Evolutionary conservation across 805 yeast species (phyloP).

Genomic region (Saccharomycopsis microspora): DNA sequence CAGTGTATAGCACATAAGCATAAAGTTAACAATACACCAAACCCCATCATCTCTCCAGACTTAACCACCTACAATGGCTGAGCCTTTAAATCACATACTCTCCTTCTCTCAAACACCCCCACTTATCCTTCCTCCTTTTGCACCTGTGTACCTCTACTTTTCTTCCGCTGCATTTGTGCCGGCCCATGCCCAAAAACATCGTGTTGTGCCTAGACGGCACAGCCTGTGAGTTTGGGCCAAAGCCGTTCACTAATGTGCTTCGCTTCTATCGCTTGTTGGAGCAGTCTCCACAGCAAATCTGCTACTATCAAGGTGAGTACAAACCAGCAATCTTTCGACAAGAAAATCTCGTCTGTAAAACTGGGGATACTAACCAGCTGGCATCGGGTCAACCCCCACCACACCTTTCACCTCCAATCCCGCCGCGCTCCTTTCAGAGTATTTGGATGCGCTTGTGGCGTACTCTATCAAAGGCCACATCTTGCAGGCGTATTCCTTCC

Average conservation of each 20-base stretch:
- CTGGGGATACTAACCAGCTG: conserved; percentile 26
- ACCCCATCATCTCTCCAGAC: too few species aligned
- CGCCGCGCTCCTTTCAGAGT: conserved; percentile 15
- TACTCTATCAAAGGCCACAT: conserved; percentile 45
- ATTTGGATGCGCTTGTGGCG: conserved; percentile 38
- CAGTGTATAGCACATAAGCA: too few species aligned
- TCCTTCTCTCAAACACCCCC: too few species aligned
- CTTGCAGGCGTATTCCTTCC: conserved; percentile 41
- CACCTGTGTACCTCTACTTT: too few species aligned
- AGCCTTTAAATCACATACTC: too few species aligned
- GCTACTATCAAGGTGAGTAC: conserved; percentile 45
- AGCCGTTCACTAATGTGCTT: conserved; percentile 43
- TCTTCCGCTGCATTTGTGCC: not conserved
- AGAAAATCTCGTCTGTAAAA: not conserved
- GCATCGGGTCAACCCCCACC: conserved; percentile 44
- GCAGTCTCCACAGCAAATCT: conserved; percentile 33
- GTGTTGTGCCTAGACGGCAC: conserved; percentile 58
- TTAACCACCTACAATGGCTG: too few species aligned
- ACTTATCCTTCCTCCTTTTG: too few species aligned
- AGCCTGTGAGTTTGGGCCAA: conserved; percentile 42
- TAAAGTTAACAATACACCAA: too few species aligned
- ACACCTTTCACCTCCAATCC: conserved; percentile 24
- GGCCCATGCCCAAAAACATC: conserved; percentile 28
- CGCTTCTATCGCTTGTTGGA: conserved; percentile 41
- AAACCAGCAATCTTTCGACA: conserved; percentile 1